Evolutionary conservation across 2,329 filamentous ascomycete species (phyloP).

Genomic region (Phialophora chinensis): DNA sequence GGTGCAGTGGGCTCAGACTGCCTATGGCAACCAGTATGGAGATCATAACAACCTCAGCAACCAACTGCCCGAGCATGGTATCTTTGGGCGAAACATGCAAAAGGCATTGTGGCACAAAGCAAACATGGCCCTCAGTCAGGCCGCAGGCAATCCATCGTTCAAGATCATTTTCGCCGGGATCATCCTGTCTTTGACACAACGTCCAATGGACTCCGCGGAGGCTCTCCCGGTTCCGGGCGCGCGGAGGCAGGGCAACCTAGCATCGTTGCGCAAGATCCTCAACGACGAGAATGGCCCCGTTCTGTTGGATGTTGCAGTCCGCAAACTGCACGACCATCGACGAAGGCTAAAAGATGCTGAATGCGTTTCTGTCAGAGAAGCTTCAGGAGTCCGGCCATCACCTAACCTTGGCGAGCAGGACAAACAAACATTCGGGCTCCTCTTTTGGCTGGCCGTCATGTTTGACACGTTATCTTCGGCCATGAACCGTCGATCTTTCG

Average conservation of each 20-base stretch:
- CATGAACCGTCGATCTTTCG: constrained; percentile 56
- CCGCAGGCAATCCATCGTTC: constrained; percentile 50
- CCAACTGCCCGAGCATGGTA: constrained; percentile 27
- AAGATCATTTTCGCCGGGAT: constrained; percentile 53
- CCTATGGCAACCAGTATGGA: constrained; percentile 15
- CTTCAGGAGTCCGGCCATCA: background rate
- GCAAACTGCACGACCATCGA: constrained; percentile 28
- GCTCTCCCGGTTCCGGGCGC: background rate
- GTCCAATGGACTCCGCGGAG: constrained; percentile 42
- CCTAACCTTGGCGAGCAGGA: constrained; percentile 40
- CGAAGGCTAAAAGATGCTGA: constrained; percentile 18
- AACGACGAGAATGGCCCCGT: constrained; percentile 17
- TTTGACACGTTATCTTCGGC: constrained; percentile 63
- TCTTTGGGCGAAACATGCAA: constrained; percentile 46
- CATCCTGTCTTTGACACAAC: constrained; percentile 54
- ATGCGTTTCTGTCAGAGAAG: background rate
- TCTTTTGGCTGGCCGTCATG: constrained; percentile 67
- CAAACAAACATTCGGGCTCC: constrained; percentile 57
- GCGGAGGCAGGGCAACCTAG: constrained; percentile 9
- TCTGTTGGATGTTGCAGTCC: constrained; percentile 25
- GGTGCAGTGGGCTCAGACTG: constrained; percentile 29
- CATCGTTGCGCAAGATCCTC: constrained; percentile 22
- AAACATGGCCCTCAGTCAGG: constrained; percentile 46
- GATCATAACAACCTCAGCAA: constrained; percentile 33
- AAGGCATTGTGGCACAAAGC: constrained; percentile 52